These are phyloP conservation scores for Candida sithepensis DNA, from an alignment of 805 yeast genomes.

Conservation along the genomic window DNA sequence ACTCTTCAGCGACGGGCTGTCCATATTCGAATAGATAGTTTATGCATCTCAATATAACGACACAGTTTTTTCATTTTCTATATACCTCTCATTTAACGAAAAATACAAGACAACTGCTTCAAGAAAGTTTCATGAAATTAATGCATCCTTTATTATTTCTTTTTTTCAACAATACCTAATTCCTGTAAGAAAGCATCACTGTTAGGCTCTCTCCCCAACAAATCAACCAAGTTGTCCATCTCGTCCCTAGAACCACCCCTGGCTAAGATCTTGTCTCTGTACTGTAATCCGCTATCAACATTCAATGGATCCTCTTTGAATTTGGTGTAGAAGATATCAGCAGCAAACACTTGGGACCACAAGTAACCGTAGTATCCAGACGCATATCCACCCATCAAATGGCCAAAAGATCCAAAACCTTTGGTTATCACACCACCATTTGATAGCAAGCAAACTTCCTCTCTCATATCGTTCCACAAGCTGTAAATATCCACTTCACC, in stretches of 20 bases:
- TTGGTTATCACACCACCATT: slow-evolving; percentile 53
- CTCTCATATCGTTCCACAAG: slow-evolving; percentile 65
- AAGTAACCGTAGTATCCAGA: slow-evolving; percentile 84
- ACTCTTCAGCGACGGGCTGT: background rate
- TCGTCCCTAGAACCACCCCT: slow-evolving; percentile 76
- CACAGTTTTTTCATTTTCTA: too few relatives aligned
- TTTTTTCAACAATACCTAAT: slow-evolving; percentile 39
- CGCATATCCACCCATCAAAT: slow-evolving; percentile 80
- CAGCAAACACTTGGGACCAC: slow-evolving; percentile 83
- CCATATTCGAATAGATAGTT: background rate
- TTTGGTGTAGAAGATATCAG: slow-evolving; percentile 72
- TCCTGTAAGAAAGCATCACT: slow-evolving; percentile 71
- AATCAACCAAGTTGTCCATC: slow-evolving; percentile 56
- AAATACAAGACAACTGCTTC: background rate
- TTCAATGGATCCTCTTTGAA: slow-evolving; percentile 69
- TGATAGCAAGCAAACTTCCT: slow-evolving; percentile 55
- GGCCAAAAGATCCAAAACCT: slow-evolving; percentile 78
- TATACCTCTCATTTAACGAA: too few relatives aligned
- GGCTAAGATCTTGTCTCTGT: slow-evolving; percentile 65
- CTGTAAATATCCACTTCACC: slow-evolving; percentile 49
- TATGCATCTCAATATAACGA: background rate
- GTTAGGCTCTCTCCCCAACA: slow-evolving; percentile 74
- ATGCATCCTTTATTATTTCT: background rate
- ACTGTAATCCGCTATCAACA: slow-evolving; percentile 54
- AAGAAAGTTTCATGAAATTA: background rate